phyloP scores from a whole-genome alignment of 371 early-diverging fungal genomes.

The Syncephalastrum contaminatum region DNA sequence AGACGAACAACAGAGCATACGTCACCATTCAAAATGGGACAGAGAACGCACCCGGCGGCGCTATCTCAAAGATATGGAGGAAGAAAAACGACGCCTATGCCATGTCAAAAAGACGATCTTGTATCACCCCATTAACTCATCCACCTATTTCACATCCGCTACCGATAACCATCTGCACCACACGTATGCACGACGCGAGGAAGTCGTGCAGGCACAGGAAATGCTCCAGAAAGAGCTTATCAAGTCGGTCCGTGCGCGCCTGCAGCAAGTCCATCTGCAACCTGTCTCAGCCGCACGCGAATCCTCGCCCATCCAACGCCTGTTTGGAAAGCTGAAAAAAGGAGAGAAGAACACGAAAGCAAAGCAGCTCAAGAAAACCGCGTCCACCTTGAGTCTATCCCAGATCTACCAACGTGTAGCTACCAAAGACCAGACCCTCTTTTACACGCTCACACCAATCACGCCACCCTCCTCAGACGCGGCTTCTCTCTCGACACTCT shows the following conservation, averaged over 20 bases:
- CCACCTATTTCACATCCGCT: slow-evolving; percentile 33
- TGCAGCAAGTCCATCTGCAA: slow-evolving; percentile 29
- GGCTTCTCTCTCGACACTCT: neutral
- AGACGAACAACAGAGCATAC: neutral
- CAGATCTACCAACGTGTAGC: slow-evolving; percentile 1
- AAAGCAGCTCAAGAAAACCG: slow-evolving; percentile 3
- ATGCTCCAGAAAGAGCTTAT: slow-evolving; percentile 28
- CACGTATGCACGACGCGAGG: slow-evolving; percentile 20
- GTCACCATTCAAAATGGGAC: slow-evolving; percentile 2
- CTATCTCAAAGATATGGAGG: slow-evolving; percentile 13
- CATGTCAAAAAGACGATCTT: slow-evolving; percentile 22
- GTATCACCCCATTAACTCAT: slow-evolving; percentile 36
- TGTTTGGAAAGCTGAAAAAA: slow-evolving; percentile 29
- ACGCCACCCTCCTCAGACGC: neutral
- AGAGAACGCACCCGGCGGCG: slow-evolving; percentile 17
- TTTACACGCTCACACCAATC: slow-evolving; percentile 1
- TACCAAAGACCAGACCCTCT: slow-evolving; percentile 6
- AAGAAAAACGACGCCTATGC: slow-evolving; percentile 10
- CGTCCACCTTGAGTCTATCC: slow-evolving; percentile 6
- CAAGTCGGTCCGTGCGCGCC: slow-evolving; percentile 28
- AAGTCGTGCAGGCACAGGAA: slow-evolving; percentile 31
- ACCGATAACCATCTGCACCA: slow-evolving; percentile 12
- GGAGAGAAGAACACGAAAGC: no score
- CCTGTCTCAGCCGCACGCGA: slow-evolving; percentile 15
- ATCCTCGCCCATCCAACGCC: slow-evolving; percentile 30